Percentiles rank a stretch among this genome's conserved stretches.
phyloP scores from a whole-genome alignment of 495 filamentous ascomycete species.

The Thermochaetoides thermophila region DNA sequence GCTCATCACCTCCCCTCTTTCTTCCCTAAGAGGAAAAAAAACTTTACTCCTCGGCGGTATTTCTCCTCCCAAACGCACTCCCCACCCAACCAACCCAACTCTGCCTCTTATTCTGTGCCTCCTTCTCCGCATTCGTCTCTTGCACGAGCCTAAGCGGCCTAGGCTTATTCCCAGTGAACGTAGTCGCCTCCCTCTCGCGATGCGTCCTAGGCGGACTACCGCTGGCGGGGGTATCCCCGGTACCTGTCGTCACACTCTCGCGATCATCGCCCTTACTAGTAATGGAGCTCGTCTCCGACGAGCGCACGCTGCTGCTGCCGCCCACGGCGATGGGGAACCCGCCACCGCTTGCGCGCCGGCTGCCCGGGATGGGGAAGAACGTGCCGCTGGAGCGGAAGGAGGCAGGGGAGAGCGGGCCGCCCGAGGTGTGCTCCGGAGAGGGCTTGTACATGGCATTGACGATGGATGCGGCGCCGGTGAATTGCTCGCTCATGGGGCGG shows the following conservation, averaged over 20 bases:
- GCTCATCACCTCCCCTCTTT: not conserved
- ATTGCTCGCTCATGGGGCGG: slow-evolving; percentile 58
- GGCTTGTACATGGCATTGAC: slow-evolving; percentile 74
- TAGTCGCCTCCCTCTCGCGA: slow-evolving; percentile 39
- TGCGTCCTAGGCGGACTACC: slow-evolving; percentile 34
- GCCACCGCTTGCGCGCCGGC: slow-evolving; percentile 15
- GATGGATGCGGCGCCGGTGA: slow-evolving; percentile 47
- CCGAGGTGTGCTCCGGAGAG: slow-evolving; percentile 15
- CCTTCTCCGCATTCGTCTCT: slow-evolving; percentile 29
- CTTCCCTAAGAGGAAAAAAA: slow-evolving; percentile 19
- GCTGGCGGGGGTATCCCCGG: slow-evolving; percentile 32
- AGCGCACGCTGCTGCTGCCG: slow-evolving; percentile 32
- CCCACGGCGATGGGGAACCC: slow-evolving; percentile 12
- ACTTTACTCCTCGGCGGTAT: no score
- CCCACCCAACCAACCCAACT: slow-evolving; percentile 45
- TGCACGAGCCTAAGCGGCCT: slow-evolving; percentile 79
- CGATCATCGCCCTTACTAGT: slow-evolving; percentile 33
- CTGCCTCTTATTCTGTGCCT: slow-evolving; percentile 30
- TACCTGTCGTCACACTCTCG: no score
- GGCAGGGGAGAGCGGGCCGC: slow-evolving; percentile 43
- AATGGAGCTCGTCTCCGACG: slow-evolving; percentile 38
- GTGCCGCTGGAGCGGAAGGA: slow-evolving; percentile 31
- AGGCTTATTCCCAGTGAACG: slow-evolving; percentile 56
- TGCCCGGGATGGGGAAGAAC: slow-evolving; percentile 26
- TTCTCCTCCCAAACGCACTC: slow-evolving; percentile 27